These are phyloP conservation scores for Poa annua DNA, from an alignment of 176 grass and related monocot genomes.

Conservation along the genomic window DNA sequence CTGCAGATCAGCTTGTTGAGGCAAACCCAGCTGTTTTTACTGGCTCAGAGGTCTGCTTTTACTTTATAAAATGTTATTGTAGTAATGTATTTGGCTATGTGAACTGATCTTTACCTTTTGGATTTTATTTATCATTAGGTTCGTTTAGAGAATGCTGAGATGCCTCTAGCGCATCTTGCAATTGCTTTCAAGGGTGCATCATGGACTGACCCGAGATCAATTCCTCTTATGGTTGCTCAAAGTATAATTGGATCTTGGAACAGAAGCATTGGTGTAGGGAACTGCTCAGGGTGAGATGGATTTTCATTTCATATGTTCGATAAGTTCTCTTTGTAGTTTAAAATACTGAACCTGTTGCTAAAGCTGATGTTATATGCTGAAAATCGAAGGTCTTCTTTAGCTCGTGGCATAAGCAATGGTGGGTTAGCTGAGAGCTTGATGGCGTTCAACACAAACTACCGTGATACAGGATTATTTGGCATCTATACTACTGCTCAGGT, in stretches of 20 bases:
- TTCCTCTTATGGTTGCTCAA: constrained; percentile 96
- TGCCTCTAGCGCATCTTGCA: constrained; percentile 75
- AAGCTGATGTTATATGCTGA: constrained; percentile 33
- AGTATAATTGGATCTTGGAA: constrained; percentile 92
- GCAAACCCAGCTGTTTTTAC: constrained; percentile 86
- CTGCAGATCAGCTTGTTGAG: constrained; percentile 78
- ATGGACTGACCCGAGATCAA: constrained; percentile 85
- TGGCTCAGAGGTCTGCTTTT: constrained; percentile 69
- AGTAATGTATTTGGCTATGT: constrained; percentile 26
- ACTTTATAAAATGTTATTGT: constrained; percentile 37
- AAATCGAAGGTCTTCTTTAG: constrained; percentile 82
- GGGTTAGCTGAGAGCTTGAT: constrained; percentile 85
- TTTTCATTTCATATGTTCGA: constrained; percentile 12
- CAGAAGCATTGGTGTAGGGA: constrained; percentile 65
- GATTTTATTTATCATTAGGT: constrained; percentile 59
- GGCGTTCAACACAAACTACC: constrained; percentile 95
- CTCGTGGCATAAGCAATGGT: constrained; percentile 75
- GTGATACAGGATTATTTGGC: constrained; percentile 92
- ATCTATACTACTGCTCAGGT: constrained; percentile 71
- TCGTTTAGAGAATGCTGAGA: constrained; percentile 56
- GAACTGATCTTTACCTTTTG: constrained; percentile 40
- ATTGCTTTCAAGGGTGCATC: constrained; percentile 86
- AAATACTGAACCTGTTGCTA: constrained; percentile 25
- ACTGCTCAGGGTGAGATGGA: constrained; percentile 78
- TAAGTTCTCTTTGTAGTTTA: constrained; percentile 11